phyloP scores from a whole-genome alignment of 768 basidiomycete genomes.

The Suillus discolor region DNA sequence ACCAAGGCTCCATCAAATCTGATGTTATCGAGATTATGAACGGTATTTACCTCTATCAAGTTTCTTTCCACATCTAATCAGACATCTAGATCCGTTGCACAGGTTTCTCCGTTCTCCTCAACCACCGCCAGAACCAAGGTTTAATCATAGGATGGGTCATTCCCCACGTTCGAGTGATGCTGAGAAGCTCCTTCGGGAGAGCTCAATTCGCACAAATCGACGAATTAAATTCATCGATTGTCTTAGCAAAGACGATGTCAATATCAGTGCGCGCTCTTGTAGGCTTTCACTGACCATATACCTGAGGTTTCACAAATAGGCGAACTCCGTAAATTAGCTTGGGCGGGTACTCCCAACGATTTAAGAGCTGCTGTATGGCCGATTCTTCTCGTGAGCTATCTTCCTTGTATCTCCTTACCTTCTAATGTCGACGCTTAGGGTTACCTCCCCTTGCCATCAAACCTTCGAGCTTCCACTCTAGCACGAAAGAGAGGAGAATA shows the following conservation, averaged over 20 bases:
- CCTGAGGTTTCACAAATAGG: constrained; percentile 41
- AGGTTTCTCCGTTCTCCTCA: constrained; percentile 45
- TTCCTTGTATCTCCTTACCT: constrained; percentile 2
- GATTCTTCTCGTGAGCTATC: constrained; percentile 72
- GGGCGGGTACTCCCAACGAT: constrained; percentile 91
- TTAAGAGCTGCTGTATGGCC: constrained; percentile 94
- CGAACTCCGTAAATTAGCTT: constrained; percentile 88
- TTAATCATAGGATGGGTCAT: constrained; percentile 13
- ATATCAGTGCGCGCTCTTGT: constrained; percentile 44
- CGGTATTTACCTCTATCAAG: constrained; percentile 48
- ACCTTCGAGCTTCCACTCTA: constrained; percentile 75
- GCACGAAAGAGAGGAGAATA: constrained; percentile 92
- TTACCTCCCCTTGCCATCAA: constrained; percentile 85
- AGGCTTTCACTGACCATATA: constrained; percentile 11
- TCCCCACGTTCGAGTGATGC: constrained; percentile 34
- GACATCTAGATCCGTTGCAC: constrained; percentile 58
- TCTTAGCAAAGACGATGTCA: constrained; percentile 73
- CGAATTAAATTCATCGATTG: constrained; percentile 83
- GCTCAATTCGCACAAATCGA: constrained; percentile 77
- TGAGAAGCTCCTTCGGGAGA: constrained; percentile 69
- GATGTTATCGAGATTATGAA: constrained; percentile 77
- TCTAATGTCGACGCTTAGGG: constrained; percentile 54
- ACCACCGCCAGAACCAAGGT: constrained; percentile 19
- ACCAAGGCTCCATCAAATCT: constrained; percentile 54
- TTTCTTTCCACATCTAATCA: constrained; percentile 30